A percentile compares a stretch with the other conserved stretches of the same genome.
Evolutionary conservation across 2,329 filamentous ascomycete genomes (phyloP).

Genomic region (Ustilaginoidea virens): DNA sequence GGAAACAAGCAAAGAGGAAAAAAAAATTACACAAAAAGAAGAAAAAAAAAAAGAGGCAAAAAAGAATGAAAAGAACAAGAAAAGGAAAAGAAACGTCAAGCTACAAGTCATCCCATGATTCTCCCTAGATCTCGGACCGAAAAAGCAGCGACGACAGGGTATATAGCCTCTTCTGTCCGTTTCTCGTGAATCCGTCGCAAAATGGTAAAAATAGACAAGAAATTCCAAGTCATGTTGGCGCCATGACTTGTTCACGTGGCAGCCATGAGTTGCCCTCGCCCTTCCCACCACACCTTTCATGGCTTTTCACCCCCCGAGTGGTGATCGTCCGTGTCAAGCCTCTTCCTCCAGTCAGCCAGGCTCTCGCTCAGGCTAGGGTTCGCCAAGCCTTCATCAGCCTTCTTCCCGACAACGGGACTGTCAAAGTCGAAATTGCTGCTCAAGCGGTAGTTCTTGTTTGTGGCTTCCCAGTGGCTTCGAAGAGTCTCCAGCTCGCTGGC

Average conservation of each 20-base stretch:
- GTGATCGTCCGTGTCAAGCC: conserved; percentile 43
- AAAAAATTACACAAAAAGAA: neutral
- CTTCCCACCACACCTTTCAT: neutral
- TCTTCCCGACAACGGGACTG: conserved; percentile 20
- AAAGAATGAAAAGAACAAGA: neutral
- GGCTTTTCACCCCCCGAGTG: conserved; percentile 7
- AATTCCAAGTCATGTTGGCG: too few relatives aligned
- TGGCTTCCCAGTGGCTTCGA: conserved; percentile 85
- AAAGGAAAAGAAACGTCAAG: conserved; percentile 2
- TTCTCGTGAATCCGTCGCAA: too few relatives aligned
- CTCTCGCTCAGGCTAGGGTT: conserved; percentile 48
- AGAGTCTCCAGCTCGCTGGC: conserved; percentile 86
- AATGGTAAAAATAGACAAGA: too few relatives aligned
- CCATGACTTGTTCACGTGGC: neutral
- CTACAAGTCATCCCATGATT: neutral
- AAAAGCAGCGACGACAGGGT: too few relatives aligned
- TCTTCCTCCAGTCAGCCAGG: conserved; percentile 65
- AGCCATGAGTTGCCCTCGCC: too few relatives aligned
- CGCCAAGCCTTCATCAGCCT: conserved; percentile 25
- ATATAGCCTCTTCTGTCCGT: too few relatives aligned
- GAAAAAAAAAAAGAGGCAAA: neutral
- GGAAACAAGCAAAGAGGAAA: neutral
- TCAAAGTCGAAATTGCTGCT: conserved; percentile 87
- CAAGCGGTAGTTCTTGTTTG: conserved; percentile 85
- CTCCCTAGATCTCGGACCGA: too few relatives aligned